Conservation (phyloP, 2,329 filamentous ascomycete species). For the Camptophora hylomeconis region DNA sequence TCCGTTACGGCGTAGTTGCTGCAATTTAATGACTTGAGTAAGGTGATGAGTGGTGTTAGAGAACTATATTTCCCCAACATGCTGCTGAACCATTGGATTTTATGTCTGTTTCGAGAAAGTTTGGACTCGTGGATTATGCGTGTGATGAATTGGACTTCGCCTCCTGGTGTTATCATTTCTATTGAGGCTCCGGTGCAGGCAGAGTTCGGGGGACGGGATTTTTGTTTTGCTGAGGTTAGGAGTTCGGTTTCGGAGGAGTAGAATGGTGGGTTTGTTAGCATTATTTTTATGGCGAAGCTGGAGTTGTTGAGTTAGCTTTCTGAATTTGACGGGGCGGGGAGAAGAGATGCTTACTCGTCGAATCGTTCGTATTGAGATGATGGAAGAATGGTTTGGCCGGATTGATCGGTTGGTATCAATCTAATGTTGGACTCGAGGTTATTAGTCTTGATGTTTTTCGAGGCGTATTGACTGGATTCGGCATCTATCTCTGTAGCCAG, state of each 20-base stretch:
- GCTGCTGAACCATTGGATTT: conserved; percentile 75
- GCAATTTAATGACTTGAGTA: conserved; percentile 45
- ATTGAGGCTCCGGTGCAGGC: conserved; percentile 58
- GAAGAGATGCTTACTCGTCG: conserved; percentile 19
- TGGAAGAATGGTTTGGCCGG: conserved; percentile 44
- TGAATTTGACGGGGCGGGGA: neutral
- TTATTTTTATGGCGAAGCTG: conserved; percentile 53
- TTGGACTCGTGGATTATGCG: conserved; percentile 52
- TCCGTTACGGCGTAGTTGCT: conserved; percentile 72
- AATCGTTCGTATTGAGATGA: conserved; percentile 22
- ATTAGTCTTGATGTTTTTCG: conserved; percentile 55
- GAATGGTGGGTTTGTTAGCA: conserved; percentile 92
- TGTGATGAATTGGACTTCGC: conserved; percentile 62
- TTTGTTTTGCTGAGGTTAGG: conserved; percentile 48
- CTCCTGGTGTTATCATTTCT: conserved; percentile 70
- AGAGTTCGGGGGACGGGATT: conserved; percentile 55
- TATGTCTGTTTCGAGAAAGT: conserved; percentile 12
- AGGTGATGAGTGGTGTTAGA: conserved; percentile 49
- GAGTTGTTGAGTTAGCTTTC: neutral
- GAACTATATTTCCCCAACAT: conserved; percentile 66
- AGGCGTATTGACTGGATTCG: conserved; percentile 53
- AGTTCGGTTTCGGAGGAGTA: conserved; percentile 66
- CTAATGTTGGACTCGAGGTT: conserved; percentile 49
- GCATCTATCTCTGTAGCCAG: conserved; percentile 68
- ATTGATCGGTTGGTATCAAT: conserved; percentile 41